Evolutionary conservation across 192 early-diverging fungal genomes (phyloP).

Genomic region (Coemansia sp.): DNA sequence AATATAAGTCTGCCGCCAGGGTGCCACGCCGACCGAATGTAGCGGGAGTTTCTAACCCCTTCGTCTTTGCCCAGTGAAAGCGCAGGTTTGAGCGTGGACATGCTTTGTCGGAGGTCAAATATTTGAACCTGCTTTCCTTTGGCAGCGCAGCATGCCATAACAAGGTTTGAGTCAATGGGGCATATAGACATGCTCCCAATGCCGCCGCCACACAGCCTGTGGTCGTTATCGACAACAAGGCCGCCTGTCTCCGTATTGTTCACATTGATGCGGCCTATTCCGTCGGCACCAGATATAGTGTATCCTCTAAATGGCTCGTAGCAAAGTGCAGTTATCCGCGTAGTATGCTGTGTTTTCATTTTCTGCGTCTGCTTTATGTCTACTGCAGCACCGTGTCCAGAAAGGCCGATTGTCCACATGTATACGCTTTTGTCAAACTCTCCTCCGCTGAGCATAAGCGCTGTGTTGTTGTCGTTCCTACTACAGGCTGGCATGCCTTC

Average conservation of each 20-base stretch:
- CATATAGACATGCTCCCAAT: slow-evolving; percentile 22
- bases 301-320: slow-evolving; percentile 13
- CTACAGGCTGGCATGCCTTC: slow-evolving; percentile 18
- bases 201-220: background rate
- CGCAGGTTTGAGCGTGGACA: slow-evolving; percentile 9
- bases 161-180: slow-evolving; percentile 25
- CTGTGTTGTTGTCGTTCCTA: background rate
- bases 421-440: slow-evolving; percentile 13
- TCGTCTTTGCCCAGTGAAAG: slow-evolving; percentile 17
- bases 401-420: slow-evolving; percentile 16
- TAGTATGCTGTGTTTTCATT: slow-evolving; percentile 19
- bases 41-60: slow-evolving; percentile 28
- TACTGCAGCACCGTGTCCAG: background rate
- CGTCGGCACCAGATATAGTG: slow-evolving; percentile 29
- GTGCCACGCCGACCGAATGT: slow-evolving; percentile 42
- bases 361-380: background rate
- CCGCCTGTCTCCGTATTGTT: slow-evolving; percentile 24
- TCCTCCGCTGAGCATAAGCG: slow-evolving; percentile 33
- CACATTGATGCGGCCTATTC: slow-evolving; percentile 22
- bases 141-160: slow-evolving; percentile 20
- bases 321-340: slow-evolving; percentile 33
- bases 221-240: slow-evolving; percentile 8
- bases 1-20: slow-evolving; percentile 34
- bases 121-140: slow-evolving; percentile 24
- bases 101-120: slow-evolving; percentile 24